Percentiles rank a stretch among this genome's conserved stretches.
Conservation (phyloP, 495 filamentous ascomycete genomes). For the Xylaria castorea region DNA sequence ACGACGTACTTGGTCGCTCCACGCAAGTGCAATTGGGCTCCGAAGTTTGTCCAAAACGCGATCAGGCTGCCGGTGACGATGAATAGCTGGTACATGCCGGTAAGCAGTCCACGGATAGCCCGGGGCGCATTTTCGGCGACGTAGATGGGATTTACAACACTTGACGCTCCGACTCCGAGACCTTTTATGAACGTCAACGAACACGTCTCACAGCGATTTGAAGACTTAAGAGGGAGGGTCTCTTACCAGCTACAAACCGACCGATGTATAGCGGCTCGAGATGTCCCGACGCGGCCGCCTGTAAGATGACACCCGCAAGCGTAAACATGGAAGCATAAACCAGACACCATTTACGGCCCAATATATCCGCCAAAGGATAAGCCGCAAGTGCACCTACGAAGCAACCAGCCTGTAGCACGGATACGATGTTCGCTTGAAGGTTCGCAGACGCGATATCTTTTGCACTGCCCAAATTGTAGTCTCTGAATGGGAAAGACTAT, state of each 20-base stretch:
- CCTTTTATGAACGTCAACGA: slow-evolving; percentile 39
- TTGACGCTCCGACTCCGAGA: slow-evolving; percentile 65
- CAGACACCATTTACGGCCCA: slow-evolving; percentile 57
- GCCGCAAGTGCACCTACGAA: slow-evolving; percentile 69
- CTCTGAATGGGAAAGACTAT: slow-evolving; percentile 41
- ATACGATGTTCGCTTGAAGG: slow-evolving; percentile 62
- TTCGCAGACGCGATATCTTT: slow-evolving; percentile 42
- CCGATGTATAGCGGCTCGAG: slow-evolving; percentile 68
- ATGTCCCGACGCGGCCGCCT: slow-evolving; percentile 49
- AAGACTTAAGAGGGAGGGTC: background rate
- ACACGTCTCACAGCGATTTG: background rate
- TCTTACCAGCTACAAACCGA: slow-evolving; percentile 66
- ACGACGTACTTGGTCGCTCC: slow-evolving; percentile 67
- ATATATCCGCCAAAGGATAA: slow-evolving; percentile 58
- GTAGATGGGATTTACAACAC: slow-evolving; percentile 66
- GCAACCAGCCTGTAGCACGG: slow-evolving; percentile 68
- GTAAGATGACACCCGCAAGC: slow-evolving; percentile 49
- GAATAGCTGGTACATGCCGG: slow-evolving; percentile 75
- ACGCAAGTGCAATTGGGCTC: slow-evolving; percentile 57
- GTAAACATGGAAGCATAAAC: slow-evolving; percentile 49
- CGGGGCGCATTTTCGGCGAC: slow-evolving; percentile 72
- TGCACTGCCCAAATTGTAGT: slow-evolving; percentile 41
- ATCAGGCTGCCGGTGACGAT: slow-evolving; percentile 69
- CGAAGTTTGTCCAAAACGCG: slow-evolving; percentile 68
- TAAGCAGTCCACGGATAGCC: slow-evolving; percentile 73